Base-by-base conservation (phyloP, 257 asterid species). In the Solanum ahanhuiri region DNA sequence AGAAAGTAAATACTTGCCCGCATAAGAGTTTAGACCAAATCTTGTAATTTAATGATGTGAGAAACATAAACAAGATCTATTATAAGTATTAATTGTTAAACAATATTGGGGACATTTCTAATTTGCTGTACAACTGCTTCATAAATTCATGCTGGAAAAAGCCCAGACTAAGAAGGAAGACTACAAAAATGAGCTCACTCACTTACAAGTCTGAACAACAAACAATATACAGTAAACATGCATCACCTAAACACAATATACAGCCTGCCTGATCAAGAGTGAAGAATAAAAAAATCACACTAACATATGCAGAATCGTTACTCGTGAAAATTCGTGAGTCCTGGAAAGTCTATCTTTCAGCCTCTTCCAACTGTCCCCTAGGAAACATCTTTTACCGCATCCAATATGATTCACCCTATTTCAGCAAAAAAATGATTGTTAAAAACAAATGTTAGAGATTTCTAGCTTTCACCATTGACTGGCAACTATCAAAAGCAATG, bases 341-440 rank as follows among this genome's bases (percentile, higher is more conserved):
- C 9, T 2, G 69, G 85, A 63, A 10, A 23, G 43, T 34, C 35
- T 1, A 14, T 23, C 84, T 2, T 88, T 83, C 76, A 41, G 22
- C 71, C 48, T 25, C 83, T 67, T 82, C 35, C n/a, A 35, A 77
- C 2, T n/a, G 43, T 30, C 20, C 37, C 12, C 34, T 18, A 30
- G 58, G 73, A 15, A 31, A 63, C 85, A 70, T n/a, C 51, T 77
- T 85, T 91, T 83, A 91, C 18, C 88, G 89, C 71, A 84, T 89
- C 93, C 92, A 81, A 63, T 88, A 92, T 10, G 92, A 89, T 25
- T 57, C 35, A 51, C 92, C 96, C 98, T 93, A 90, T 89, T 84
- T 82, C 58, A 81, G 41, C 81, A 77, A 87, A 69, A 23, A n/a
- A 6, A 37, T 11, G 0, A 35, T 73, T 0, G 54, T 73, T 0